Evolutionary conservation across 148 eudicot species (phyloP).

Genomic region (Vaccinium corymbosum): DNA sequence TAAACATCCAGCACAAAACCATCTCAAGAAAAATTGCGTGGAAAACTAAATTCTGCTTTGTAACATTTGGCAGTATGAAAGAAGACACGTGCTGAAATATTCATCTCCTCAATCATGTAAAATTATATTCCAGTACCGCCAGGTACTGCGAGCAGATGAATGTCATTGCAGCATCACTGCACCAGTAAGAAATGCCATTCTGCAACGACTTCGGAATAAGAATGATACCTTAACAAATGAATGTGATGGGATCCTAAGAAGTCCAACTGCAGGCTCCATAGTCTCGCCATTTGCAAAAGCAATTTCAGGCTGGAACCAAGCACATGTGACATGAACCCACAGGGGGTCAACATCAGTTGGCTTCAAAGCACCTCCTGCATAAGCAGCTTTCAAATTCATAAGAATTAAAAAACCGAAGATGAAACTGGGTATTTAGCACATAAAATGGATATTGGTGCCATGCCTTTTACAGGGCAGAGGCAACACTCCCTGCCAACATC

Average conservation of each 20-base stretch:
- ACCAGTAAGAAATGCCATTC: neutral
- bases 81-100: neutral
- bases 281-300: constrained; percentile 58
- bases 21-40: neutral
- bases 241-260: constrained; percentile 57
- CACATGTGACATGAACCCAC: constrained; percentile 99
- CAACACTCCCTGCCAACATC: constrained; percentile 72
- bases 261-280: constrained; percentile 95
- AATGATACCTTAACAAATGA: constrained; percentile 64
- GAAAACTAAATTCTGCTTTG: neutral
- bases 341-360: constrained; percentile 78
- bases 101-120: constrained; percentile 5
- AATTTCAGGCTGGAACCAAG: constrained; percentile 96
- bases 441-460: constrained; percentile 9
- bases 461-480: constrained; percentile 95
- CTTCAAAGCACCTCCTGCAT: constrained; percentile 90
- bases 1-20: neutral
- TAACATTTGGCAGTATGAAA: neutral
- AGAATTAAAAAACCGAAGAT: constrained; percentile 10
- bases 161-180: neutral
- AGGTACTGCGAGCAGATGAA: neutral
- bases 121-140: neutral
- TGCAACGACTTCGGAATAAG: neutral
- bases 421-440: neutral
- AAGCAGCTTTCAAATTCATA: constrained; percentile 20